Base-by-base conservation (phyloP, 116 monocot genomes). In the Papilionanthe hybrid region DNA sequence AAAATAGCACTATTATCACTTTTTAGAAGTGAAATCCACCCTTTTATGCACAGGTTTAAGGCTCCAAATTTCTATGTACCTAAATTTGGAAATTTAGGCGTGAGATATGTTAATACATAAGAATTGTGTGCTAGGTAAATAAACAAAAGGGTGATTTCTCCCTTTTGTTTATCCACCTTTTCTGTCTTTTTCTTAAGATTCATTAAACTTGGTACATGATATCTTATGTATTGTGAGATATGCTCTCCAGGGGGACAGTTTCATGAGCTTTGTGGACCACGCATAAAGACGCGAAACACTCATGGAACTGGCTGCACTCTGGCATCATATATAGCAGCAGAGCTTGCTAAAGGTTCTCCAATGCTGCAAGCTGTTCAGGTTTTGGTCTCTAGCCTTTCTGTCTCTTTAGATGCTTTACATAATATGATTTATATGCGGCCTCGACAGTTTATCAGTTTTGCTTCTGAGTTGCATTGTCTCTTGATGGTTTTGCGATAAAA, bases 251-350 rank as follows among this genome's bases (percentile, higher is more conserved):
- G 96, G 56, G 82, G 88, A 77, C 77, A 82, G 45, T 92, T 82
- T 78, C 89, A 89, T 80, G 92, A 91, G 82, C 79, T 96, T 41
- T 79, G 43, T 80, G 94, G 92, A 27, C 82, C 80, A 79, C 90
- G 89, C 22, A 60, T 93, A 81, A 80, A 80, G 32, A 92, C 96
- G 69, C 87, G 86, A 19, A 96, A 96, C 66, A 96, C 94, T 72
- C 97, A 97, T 91, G 97, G 97, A 84, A 97, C 97, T 27, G 97
- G 97, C 55, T 97, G 97, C 84, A 97, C 91, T 44, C 56, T 97
- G 78, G 97, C 97, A 79, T 97, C 94, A 81, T 94, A 84, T 82
- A 97, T 97, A 77, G 92, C 97, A 78, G 92, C 92, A 63, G 97
- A 92, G 83, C 83, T 97, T 68, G 92, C 97, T 30, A 97, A 97